Conservation (phyloP, 2,329 filamentous ascomycete species). For the Pseudofabraea citricarpa region DNA sequence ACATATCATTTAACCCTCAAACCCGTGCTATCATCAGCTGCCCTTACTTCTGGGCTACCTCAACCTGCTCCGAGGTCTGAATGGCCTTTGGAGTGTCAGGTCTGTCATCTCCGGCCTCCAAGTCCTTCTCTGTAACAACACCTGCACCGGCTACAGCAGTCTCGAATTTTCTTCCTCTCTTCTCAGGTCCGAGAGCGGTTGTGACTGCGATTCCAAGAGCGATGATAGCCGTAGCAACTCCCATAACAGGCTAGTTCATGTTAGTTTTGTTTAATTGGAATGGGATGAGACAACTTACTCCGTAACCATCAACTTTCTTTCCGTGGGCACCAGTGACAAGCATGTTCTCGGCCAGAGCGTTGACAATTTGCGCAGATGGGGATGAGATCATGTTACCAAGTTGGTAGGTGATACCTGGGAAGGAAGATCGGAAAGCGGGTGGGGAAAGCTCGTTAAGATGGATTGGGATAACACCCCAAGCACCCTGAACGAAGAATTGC, state of each 20-base stretch:
- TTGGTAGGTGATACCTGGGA: constrained; percentile 59
- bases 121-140: constrained; percentile 17
- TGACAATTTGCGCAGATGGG: constrained; percentile 70
- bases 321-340: constrained; percentile 51
- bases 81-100: not conserved
- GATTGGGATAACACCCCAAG: constrained; percentile 56
- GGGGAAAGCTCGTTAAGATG: constrained; percentile 62
- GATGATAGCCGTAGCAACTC: constrained; percentile 71
- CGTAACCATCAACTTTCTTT: constrained; percentile 61
- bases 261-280: no score
- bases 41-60: not conserved
- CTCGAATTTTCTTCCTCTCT: constrained; percentile 62
- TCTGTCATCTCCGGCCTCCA: constrained; percentile 13
- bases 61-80: not conserved
- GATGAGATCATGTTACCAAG: constrained; percentile 67
- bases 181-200: constrained; percentile 68
- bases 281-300: no score
- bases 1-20: no score
- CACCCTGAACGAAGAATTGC: constrained; percentile 71
- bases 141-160: constrained; percentile 45
- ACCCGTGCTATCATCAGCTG: no score
- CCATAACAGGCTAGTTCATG: constrained; percentile 73
- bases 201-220: constrained; percentile 64
- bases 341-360: constrained; percentile 62
- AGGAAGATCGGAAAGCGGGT: constrained; percentile 54